Base-by-base conservation (phyloP, 176 grass and related monocot genomes). In the Ampelocalamus luodianensis region DNA sequence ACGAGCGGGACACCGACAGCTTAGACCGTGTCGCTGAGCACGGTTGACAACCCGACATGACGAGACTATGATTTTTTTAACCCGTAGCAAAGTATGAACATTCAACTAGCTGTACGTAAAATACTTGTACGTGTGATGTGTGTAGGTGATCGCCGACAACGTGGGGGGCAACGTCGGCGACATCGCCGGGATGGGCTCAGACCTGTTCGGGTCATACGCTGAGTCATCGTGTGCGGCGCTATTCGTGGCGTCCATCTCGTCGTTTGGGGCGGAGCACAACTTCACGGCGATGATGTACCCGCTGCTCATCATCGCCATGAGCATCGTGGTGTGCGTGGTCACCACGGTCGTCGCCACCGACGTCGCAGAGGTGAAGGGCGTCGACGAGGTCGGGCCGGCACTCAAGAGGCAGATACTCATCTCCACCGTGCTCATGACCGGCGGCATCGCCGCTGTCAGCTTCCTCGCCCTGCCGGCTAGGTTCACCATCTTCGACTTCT, bases 131-230 rank as follows among this genome's bases (percentile, higher is more conserved):
- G n/a, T n/a, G 3, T 61, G 38, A 20, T 14, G 29, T 5, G 40
- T 43, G 45, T 56, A 93, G 94, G 94, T 97, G 61, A 97, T 97
- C 86, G 90, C 92, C 5, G 95, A 97, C 79, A 94, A 97, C 37
- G 95, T 94, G 10, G 95, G 95, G 0, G 95, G 94, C 76, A 97
- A 97, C 79, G 95, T 97, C 10, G 95, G 95, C 56, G 92, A 94
- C 74, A 97, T 97, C 58, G 95, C 92, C 6, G 95, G 95, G 39
- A 97, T 97, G 95, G 95, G 95, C 2, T 97, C 90, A 0, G 92
- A 94, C 76, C 88, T 97, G 70, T 97, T 97, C 65, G 95, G 95
- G 6, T 97, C 95, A 5, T 94, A 97, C 73, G 95, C 95, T n/a
- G 95, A 97, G 84, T 89, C 95, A 4, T 89, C 95, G 3, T 97